These are phyloP conservation scores for Hortaea werneckii DNA, from an alignment of 2,329 filamentous ascomycete species.

Conservation along the genomic window DNA sequence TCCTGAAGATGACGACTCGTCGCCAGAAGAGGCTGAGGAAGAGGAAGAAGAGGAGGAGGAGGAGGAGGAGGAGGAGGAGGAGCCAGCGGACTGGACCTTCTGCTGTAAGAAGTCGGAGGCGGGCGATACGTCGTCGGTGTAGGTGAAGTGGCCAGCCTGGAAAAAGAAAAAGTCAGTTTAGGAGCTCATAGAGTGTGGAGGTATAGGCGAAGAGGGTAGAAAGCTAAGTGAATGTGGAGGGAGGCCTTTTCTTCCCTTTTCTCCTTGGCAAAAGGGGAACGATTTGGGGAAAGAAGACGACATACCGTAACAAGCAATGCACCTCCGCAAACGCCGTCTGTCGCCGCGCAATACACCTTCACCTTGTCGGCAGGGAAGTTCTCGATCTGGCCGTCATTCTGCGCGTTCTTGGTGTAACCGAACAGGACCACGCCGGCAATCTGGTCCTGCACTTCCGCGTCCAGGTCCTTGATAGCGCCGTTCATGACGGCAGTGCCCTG, in stretches of 20 bases:
- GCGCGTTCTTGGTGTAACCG: conserved; percentile 31
- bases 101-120: not conserved
- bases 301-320: conserved; percentile 23
- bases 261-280: no score
- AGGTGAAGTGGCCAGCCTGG: not conserved
- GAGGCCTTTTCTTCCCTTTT: no score
- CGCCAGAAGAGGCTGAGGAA: not conserved
- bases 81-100: not conserved
- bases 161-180: not conserved
- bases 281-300: conserved; percentile 15
- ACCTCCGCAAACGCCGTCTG: conserved; percentile 28
- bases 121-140: not conserved
- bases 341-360: conserved; percentile 26
- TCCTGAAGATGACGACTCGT: not conserved
- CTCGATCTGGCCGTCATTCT: conserved; percentile 27
- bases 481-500: conserved; percentile 32
- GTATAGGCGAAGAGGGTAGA: no score
- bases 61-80: not conserved
- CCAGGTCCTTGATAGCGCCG: conserved; percentile 22
- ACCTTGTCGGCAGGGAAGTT: conserved; percentile 24
- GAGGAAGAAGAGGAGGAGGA: not conserved
- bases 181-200: not conserved
- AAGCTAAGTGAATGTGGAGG: no score
- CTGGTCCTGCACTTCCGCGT: conserved; percentile 16
- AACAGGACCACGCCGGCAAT: conserved; percentile 32